These are phyloP conservation scores for Suhomyces sp. DNA, from an alignment of 805 yeast species.

Conservation along the genomic window DNA sequence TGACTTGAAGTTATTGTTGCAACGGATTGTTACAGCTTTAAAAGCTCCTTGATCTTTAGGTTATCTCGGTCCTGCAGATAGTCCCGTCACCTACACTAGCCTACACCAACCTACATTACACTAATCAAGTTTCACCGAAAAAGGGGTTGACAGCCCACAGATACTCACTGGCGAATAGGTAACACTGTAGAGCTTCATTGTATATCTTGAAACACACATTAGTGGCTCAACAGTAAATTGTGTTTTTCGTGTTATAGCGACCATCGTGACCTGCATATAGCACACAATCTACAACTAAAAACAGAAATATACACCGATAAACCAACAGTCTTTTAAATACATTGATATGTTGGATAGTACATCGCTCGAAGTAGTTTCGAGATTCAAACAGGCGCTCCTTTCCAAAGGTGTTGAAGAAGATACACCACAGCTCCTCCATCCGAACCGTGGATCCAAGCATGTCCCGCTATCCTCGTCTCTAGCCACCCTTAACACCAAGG, in stretches of 20 bases:
- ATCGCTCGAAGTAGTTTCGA: slow-evolving; percentile 36
- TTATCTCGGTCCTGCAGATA: slow-evolving; percentile 1
- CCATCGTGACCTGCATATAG: background rate
- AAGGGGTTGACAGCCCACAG: background rate
- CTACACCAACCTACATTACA: background rate
- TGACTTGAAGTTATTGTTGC: background rate
- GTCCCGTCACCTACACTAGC: background rate
- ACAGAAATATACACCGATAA: background rate
- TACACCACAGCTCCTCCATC: slow-evolving; percentile 10
- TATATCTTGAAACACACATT: background rate
- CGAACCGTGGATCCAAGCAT: slow-evolving; percentile 35
- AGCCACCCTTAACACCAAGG: slow-evolving; percentile 27
- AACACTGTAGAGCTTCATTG: background rate
- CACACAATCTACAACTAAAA: background rate
- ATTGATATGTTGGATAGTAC: slow-evolving; percentile 34
- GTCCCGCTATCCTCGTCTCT: slow-evolving; percentile 12
- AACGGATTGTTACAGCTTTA: background rate
- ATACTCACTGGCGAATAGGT: background rate
- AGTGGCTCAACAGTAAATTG: background rate
- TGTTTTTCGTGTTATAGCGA: background rate
- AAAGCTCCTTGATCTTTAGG: background rate
- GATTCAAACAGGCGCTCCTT: slow-evolving; percentile 37
- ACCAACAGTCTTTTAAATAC: background rate
- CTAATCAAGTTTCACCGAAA: background rate
- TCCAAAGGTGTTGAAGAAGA: slow-evolving; percentile 10